Percentiles rank a stretch among this genome's conserved stretches.
These are phyloP conservation scores for Picea glauca DNA, from an alignment of 75 land plant species.

Conservation along the genomic window DNA sequence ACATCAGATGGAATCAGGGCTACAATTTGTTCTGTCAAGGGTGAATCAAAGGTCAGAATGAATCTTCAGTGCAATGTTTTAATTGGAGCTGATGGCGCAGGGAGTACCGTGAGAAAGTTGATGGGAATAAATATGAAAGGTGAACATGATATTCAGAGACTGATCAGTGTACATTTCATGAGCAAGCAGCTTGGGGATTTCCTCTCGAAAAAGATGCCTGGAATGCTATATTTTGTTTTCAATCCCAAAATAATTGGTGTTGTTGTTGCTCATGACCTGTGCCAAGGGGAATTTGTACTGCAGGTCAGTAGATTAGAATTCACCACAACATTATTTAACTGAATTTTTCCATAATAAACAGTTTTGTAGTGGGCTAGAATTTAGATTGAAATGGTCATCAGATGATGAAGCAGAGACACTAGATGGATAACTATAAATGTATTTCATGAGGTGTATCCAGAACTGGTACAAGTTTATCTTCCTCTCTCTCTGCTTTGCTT, in stretches of 20 bases:
- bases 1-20: constrained; percentile 44
- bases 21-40: constrained; percentile 26
- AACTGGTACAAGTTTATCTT: neutral
- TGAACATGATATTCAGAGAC: constrained; percentile 73
- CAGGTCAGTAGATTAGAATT: constrained; percentile 51
- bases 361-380: neutral
- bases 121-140: constrained; percentile 71
- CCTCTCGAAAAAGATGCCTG: constrained; percentile 65
- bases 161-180: constrained; percentile 88
- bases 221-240: constrained; percentile 94
- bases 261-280: constrained; percentile 96
- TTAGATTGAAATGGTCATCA: neutral
- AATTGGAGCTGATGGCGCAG: constrained; percentile 93
- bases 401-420: neutral
- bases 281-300: constrained; percentile 85
- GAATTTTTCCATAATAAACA: neutral
- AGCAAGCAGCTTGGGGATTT: constrained; percentile 67
- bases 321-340: neutral
- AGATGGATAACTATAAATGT: neutral
- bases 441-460: neutral
- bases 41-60: constrained; percentile 16
- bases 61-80: constrained; percentile 46
- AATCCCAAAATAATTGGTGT: constrained; percentile 85
- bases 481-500: neutral
- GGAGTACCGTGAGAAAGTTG: constrained; percentile 71